Percentiles rank a stretch among this genome's conserved stretches.
These are phyloP conservation scores for Isoetes taiwanensis DNA, from an alignment of 75 land plant species.

Conservation along the genomic window DNA sequence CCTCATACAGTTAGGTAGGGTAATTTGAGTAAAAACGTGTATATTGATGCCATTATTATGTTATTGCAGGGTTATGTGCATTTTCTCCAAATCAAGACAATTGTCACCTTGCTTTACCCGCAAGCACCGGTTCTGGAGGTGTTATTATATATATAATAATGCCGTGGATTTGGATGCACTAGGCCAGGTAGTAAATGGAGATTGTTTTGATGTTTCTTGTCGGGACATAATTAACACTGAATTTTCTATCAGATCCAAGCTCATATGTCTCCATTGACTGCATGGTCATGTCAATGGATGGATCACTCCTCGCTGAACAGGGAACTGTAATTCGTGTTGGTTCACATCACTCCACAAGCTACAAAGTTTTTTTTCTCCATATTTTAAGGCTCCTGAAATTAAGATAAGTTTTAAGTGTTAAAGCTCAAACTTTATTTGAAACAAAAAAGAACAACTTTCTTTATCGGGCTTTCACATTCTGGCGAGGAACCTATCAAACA, in stretches of 20 bases:
- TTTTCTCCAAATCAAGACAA: constrained; percentile 51
- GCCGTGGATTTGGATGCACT: constrained; percentile 57
- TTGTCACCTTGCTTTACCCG: constrained; percentile 68
- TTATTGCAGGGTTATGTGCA: constrained; percentile 55
- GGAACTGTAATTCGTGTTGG: constrained; percentile 74
- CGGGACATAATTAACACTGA: constrained; percentile 1
- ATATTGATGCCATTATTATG: background rate
- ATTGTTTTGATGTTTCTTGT: background rate
- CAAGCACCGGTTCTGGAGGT: constrained; percentile 48
- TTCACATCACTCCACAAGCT: constrained; percentile 58
- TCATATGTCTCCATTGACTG: constrained; percentile 52
- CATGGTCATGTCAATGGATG: constrained; percentile 60
- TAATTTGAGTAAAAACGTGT: too few species aligned
- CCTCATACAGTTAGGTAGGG: too few species aligned
- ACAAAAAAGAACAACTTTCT: background rate
- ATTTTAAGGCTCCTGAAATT: background rate
- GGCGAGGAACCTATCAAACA: constrained; percentile 65
- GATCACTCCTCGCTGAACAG: constrained; percentile 54
- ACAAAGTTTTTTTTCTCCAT: constrained; percentile 28
- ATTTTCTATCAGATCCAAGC: constrained; percentile 52
- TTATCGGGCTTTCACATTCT: constrained; percentile 50
- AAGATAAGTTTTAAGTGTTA: background rate
- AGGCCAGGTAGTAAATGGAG: constrained; percentile 44
- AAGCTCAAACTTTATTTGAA: constrained; percentile 1
- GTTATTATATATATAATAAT: constrained; percentile 56